These are phyloP conservation scores for Erythrophleum ivorense DNA, from an alignment of 331 rosid species.

Conservation along the genomic window DNA sequence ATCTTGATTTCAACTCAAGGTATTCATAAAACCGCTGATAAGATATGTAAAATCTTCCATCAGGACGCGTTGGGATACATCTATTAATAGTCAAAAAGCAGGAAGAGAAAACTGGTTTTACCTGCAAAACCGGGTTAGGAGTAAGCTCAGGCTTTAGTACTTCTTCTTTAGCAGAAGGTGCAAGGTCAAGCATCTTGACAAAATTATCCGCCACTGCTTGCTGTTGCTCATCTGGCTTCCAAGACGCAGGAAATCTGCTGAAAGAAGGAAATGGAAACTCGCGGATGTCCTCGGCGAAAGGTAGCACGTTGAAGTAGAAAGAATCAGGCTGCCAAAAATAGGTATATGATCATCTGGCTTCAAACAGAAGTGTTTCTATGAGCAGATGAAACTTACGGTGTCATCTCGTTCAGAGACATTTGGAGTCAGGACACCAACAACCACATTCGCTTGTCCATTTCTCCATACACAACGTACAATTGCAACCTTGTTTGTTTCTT, in stretches of 20 bases:
- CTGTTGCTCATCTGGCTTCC: conserved; percentile 72
- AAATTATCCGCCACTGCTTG: conserved; percentile 75
- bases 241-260: conserved; percentile 59
- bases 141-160: conserved; percentile 69
- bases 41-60: background rate
- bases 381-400: conserved; percentile 60
- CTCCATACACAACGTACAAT: conserved; percentile 91
- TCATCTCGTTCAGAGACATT: conserved; percentile 62
- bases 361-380: too few relatives aligned
- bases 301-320: conserved; percentile 78
- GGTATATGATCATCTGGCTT: too few relatives aligned
- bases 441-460: conserved; percentile 70
- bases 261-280: conserved; percentile 87
- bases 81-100: background rate
- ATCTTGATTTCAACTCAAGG: conserved; percentile 76
- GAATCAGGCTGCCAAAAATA: conserved; percentile 74
- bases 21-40: conserved; percentile 73
- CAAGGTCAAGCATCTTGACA: conserved; percentile 71
- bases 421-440: conserved; percentile 78
- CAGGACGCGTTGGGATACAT: too few relatives aligned
- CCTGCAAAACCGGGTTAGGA: conserved; percentile 88
- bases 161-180: conserved; percentile 68
- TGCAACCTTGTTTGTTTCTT: conserved; percentile 80
- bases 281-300: conserved; percentile 83
- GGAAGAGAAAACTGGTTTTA: conserved; percentile 45